Evolutionary conservation across 2,329 filamentous ascomycete species (phyloP).

Genomic region (Fusarium sp.): DNA sequence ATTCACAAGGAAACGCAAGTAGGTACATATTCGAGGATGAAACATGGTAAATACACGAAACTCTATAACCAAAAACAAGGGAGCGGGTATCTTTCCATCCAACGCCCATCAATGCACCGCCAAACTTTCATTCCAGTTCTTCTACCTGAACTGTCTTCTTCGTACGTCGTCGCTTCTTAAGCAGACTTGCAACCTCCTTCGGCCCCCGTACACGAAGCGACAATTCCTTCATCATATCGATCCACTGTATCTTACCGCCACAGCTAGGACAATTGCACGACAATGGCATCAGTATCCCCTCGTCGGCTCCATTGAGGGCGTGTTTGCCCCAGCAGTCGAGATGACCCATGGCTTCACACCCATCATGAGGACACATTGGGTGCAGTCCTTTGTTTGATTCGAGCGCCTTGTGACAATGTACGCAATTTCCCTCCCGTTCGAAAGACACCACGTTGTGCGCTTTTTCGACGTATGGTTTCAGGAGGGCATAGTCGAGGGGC

Average conservation of each 20-base stretch:
- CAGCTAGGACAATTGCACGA: slow-evolving; percentile 79
- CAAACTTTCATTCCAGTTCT: slow-evolving; percentile 2
- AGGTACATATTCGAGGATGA: no score
- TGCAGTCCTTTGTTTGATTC: slow-evolving; percentile 63
- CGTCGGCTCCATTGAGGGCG: slow-evolving; percentile 55
- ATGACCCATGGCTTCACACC: slow-evolving; percentile 68
- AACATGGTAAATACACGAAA: neutral
- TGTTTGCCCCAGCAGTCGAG: slow-evolving; percentile 68
- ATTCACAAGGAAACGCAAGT: no score
- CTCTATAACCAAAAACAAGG: neutral
- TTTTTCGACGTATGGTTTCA: slow-evolving; percentile 67
- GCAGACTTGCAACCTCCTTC: slow-evolving; percentile 75
- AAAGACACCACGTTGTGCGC: slow-evolving; percentile 64
- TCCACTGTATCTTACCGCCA: slow-evolving; percentile 71
- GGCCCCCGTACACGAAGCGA: slow-evolving; percentile 76
- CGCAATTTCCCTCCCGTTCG: slow-evolving; percentile 65
- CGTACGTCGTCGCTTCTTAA: slow-evolving; percentile 61
- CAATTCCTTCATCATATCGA: slow-evolving; percentile 83
- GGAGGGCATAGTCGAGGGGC: slow-evolving; percentile 64
- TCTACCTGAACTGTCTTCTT: slow-evolving; percentile 42
- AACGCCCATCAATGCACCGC: slow-evolving; percentile 23
- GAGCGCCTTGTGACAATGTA: slow-evolving; percentile 62
- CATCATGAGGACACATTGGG: slow-evolving; percentile 64
- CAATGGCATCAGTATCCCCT: slow-evolving; percentile 70
- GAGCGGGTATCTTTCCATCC: slow-evolving; percentile 31